Evolutionary conservation across 2,329 filamentous ascomycete species (phyloP), one percentile per base, ranked within the genome.

Genomic region (Lecanicillium sp.): DNA sequence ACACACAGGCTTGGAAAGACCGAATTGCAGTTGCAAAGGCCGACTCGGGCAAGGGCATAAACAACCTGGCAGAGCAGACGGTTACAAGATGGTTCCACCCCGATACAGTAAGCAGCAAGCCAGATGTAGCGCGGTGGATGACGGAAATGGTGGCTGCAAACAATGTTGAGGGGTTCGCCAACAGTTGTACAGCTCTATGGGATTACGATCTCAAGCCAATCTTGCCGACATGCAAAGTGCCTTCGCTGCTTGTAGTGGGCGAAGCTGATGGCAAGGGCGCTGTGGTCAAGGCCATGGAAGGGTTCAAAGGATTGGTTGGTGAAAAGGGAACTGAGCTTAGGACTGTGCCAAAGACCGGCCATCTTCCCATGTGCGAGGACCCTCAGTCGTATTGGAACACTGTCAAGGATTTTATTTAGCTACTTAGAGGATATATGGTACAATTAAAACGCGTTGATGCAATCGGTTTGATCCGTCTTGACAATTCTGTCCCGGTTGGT

Each of bases 341-440:
- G 54, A 59, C 83, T 41, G 73, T 94, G 9, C 74, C 83, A 0
- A 64, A 71, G 8, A 78, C 85, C 0, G 87, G 87, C 0, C 87
- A 94, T 64, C 60, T 94, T 51, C 87, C 87, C 1, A 94, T 94
- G 85, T 79, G 79, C 34, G 87, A 94, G 61, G 73, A 77, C 47
- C 80, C 84, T 1, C 61, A 67, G 41, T 77, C 70, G 4, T 88
- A 89, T 55, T 80, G 80, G 54, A 63, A 71, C 19, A 75, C 75
- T 33, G 65, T 90, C 3, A 62, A 67, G 30, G 64, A 57, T 8
- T 85, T 84, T 45, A 48, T 85, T 42, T 72, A 25, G 22, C 6
- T 25, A 25, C 22, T 25, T 7, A 7, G 37, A n/a, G n/a, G n/a
- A n/a, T n/a, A n/a, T n/a, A n/a, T n/a, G n/a, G n/a, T 31, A 7